Evolutionary conservation across 768 basidiomycete genomes (phyloP), one percentile per base, ranked within the genome.

Genomic region (Russula griseocarnosa): DNA sequence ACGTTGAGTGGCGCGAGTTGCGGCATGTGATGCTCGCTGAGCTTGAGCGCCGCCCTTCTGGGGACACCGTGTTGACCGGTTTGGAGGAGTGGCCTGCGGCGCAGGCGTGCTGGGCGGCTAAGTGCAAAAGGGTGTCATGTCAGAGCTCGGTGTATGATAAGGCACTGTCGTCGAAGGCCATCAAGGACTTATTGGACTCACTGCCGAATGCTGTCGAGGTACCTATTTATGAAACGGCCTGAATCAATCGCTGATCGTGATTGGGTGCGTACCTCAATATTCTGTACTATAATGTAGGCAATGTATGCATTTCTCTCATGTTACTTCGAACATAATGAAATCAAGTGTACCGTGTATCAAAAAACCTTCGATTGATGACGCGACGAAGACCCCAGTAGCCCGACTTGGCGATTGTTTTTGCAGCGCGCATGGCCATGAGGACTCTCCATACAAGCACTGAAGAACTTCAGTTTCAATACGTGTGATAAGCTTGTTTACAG

Each of bases 1-100:
- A 87, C 71, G 78, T 81, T 58, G 82, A 83, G 7, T 86, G 86
- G 86, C 77, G 83, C 67, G 83, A 86, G 70, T 76, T 87, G 60
- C 87, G 86, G 70, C 77, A 82, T 67, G 79, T 74, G 53, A 80
- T 86, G 58, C 70, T 82, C 5, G 66, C 76, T 55, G 86, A 86
- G 76, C 81, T 87, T 74, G 86, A 87, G 65, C 66, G 69, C 9
- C 78, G 84, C 11, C 83, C 86, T 5, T 73, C 81, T 18, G 86
- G 85, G 5, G 86, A 87, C 69, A 83, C 83, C 7, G 75, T 87
- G 42, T 50, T 79, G 63, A 74, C 79, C 10, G 85, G 85, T 2
- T 71, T 87, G 55, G 69, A 70, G 14, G 78, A 79, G 40, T 87
- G 86, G 85, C 73, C 78, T 0, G 82, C 84, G 67, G 83, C 86